Evolutionary conservation across 331 rosid genomes (phyloP), one percentile per base, ranked within the genome.

Genomic region (Quercus lobata): DNA sequence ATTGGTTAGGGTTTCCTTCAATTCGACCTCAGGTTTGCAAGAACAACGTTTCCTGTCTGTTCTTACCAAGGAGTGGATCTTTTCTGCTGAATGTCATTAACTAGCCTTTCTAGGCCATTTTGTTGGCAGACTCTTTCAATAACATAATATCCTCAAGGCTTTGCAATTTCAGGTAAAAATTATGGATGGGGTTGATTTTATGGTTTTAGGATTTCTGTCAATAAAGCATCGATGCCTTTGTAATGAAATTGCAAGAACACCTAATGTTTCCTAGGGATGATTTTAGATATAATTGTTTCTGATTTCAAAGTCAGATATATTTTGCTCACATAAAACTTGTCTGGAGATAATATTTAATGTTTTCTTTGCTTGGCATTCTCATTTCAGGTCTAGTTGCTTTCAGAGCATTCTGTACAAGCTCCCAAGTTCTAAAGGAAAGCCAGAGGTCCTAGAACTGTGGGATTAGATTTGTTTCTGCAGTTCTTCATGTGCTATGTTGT

Each of bases 301-400:
- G 49, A 68, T 32, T 34, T 66, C 49, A 32, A 32, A 30, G 18
- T 32, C 22, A 32, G 46, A 6, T 32, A 32, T 15, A 15, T 30
- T 29, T 60, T 24, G 6, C 24, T 32, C 41, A 7, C 14, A 10
- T 66, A 66, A 17, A 66, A 37, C 46, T 37, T 8, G 3, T 37
- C 46, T 37, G 46, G 46, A 37, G 46, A 68, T 34, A 3, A 68
- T 9, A n/a, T 19, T 27, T 30, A 30, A 18, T 32, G 24, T 68
- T 49, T 34, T 68, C 27, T 19, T 27, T 37, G 11, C 11, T 82
- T 73, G 70, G 16, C 46, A 72, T 32, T 41, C 73, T 46, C 34
- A 6, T 77, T 71, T 24, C 81, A 77, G 83, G 72, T 83, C 77
- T 55, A 18, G 55, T 63, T 46, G 62, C 29, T 21, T 37, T 30